Conservation (phyloP, 768 basidiomycete genomes). For the Boletus rubroflammeus region DNA sequence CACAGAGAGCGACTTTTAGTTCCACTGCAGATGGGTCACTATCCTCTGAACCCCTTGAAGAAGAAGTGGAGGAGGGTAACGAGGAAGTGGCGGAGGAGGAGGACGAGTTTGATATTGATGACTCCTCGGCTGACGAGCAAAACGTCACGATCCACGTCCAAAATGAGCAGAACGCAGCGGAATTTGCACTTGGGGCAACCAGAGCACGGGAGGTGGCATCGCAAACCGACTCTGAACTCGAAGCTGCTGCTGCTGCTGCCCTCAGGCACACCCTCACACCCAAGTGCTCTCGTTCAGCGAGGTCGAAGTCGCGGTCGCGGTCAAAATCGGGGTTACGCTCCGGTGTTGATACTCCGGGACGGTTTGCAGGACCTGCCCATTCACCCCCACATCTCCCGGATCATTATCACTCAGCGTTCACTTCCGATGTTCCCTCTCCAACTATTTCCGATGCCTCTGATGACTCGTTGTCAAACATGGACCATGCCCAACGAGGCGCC, state of each 20-base stretch:
- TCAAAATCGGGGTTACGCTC: conserved; percentile 42
- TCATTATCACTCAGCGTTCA: conserved; percentile 30
- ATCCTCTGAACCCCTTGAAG: conserved; percentile 28
- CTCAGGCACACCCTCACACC: conserved; percentile 31
- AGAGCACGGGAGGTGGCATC: conserved; percentile 30
- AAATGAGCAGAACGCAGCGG: conserved; percentile 13
- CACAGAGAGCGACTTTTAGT: conserved; percentile 12
- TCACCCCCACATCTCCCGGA: conserved; percentile 39
- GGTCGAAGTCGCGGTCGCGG: conserved; percentile 35
- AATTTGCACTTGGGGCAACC: conserved; percentile 19
- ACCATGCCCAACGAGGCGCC: conserved; percentile 42
- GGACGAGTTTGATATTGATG: conserved; percentile 91
- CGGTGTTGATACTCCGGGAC: conserved; percentile 62
- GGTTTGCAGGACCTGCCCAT: conserved; percentile 51
- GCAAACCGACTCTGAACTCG: conserved; percentile 28
- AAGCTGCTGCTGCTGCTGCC: conserved; percentile 33
- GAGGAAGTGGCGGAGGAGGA: conserved; percentile 55
- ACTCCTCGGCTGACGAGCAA: conserved; percentile 52
- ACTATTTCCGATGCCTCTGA: conserved; percentile 40
- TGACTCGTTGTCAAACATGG: conserved; percentile 33
- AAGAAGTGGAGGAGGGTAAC: conserved; percentile 40
- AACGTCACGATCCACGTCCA: conserved; percentile 1
- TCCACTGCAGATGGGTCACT: conserved; percentile 9
- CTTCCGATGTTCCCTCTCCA: conserved; percentile 29
- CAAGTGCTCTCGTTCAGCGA: conserved; percentile 24